phyloP scores from a whole-genome alignment of 2,329 filamentous ascomycete genomes.

The Ambrosiella xylebori region DNA sequence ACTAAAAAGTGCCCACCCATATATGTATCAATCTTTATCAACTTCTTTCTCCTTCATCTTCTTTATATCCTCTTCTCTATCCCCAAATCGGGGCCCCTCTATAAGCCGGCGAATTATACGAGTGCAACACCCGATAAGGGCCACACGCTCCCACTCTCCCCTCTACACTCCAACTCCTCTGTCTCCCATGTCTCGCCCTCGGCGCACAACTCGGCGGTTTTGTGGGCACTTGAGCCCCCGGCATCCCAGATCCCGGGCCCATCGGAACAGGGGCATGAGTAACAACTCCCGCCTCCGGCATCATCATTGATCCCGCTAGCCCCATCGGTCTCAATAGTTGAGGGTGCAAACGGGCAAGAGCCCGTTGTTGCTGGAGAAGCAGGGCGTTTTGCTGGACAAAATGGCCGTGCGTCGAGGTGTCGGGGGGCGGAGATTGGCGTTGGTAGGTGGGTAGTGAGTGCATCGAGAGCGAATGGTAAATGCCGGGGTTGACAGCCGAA shows the following conservation, averaged over 20 bases:
- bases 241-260: constrained; percentile 2
- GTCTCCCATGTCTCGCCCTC: constrained; percentile 20
- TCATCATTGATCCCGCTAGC: constrained; percentile 6
- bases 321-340: constrained; percentile 1
- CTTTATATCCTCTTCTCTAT: constrained; percentile 15
- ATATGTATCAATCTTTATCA: too few species aligned
- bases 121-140: constrained; percentile 38
- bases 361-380: constrained; percentile 13
- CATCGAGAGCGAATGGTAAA: background rate
- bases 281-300: too few species aligned
- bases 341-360: background rate
- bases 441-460: constrained; percentile 8
- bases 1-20: background rate
- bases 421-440: constrained; percentile 13
- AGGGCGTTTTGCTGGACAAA: constrained; percentile 11
- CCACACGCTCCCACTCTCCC: constrained; percentile 13
- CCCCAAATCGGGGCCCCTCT: constrained; percentile 38
- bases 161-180: constrained; percentile 22
- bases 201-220: background rate
- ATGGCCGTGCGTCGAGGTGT: constrained; percentile 12
- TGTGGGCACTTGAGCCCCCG: constrained; percentile 6
- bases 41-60: too few species aligned
- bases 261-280: background rate
- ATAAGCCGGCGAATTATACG: constrained; percentile 42
- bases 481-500: background rate